Conservation (phyloP, 2,329 filamentous ascomycete genomes). For the Metarhizium guizhouense region DNA sequence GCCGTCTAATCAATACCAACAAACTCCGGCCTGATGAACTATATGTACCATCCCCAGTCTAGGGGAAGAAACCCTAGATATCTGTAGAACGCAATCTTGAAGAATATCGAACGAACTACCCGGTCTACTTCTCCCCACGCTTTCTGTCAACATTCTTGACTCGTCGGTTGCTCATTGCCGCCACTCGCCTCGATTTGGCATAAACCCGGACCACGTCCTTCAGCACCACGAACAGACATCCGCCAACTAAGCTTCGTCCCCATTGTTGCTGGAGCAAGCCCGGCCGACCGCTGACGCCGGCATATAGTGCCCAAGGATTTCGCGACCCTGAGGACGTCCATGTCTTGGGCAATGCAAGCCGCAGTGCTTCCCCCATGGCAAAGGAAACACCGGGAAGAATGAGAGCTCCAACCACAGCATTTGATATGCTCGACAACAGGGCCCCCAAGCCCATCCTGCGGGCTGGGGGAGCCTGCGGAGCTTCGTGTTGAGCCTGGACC, state of each 20-base stretch:
- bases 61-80: not conserved
- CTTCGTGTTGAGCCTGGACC: conserved; percentile 20
- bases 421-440: conserved; percentile 34
- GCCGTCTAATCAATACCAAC: not conserved
- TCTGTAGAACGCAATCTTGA: not conserved
- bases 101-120: not conserved
- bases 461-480: conserved; percentile 25
- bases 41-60: not conserved
- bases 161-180: conserved; percentile 43
- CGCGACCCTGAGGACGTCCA: conserved; percentile 46
- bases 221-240: conserved; percentile 78
- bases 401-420: conserved; percentile 47
- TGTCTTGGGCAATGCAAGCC: conserved; percentile 54
- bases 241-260: conserved; percentile 82
- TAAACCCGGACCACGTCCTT: conserved; percentile 59
- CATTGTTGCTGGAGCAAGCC: conserved; percentile 75
- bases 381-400: conserved; percentile 77
- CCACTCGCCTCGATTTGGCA: conserved; percentile 52
- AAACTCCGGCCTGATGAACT: not conserved
- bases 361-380: conserved; percentile 66
- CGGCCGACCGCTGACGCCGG: conserved; percentile 29
- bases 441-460: conserved; percentile 23
- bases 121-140: conserved; percentile 11
- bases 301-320: conserved; percentile 14
- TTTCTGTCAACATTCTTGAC: conserved; percentile 41